phyloP scores from a whole-genome alignment of 139 green algal species.

The Closterium sp. region DNA sequence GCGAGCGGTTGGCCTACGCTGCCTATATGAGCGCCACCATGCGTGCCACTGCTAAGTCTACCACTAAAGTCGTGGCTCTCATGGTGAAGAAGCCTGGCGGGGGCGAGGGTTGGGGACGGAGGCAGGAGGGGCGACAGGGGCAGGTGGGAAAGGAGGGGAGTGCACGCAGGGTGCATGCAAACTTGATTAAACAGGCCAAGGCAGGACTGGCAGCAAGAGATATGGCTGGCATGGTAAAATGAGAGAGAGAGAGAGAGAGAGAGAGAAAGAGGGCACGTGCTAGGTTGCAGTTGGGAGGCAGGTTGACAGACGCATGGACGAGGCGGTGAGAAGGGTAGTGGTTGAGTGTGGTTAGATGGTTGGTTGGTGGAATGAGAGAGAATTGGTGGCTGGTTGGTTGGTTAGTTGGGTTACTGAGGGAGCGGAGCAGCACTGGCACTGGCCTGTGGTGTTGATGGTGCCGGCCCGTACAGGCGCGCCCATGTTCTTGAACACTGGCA shows the following conservation, averaged over 20 bases:
- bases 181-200: no score
- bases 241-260: no score
- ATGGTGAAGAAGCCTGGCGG: slow-evolving; percentile 55
- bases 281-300: no score
- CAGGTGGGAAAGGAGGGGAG: background rate
- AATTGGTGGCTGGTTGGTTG: no score
- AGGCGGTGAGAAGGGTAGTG: no score
- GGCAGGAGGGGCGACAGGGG: background rate
- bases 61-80: slow-evolving; percentile 54
- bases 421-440: no score
- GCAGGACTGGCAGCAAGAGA: background rate
- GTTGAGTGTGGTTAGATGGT: no score
- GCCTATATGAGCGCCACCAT: slow-evolving; percentile 70
- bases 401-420: no score
- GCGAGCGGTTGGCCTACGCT: slow-evolving; percentile 57
- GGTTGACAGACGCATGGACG: no score
- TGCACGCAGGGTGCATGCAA: background rate
- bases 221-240: background rate
- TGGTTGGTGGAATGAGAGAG: no score
- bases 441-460: slow-evolving; percentile 59
- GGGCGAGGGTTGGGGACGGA: background rate
- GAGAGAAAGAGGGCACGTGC: no score
- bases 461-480: slow-evolving; percentile 60
- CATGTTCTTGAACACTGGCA: slow-evolving; percentile 58
- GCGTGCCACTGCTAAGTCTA: slow-evolving; percentile 68